Evolutionary conservation across 148 eudicot species (phyloP).

Genomic region (Diospyros lotus): DNA sequence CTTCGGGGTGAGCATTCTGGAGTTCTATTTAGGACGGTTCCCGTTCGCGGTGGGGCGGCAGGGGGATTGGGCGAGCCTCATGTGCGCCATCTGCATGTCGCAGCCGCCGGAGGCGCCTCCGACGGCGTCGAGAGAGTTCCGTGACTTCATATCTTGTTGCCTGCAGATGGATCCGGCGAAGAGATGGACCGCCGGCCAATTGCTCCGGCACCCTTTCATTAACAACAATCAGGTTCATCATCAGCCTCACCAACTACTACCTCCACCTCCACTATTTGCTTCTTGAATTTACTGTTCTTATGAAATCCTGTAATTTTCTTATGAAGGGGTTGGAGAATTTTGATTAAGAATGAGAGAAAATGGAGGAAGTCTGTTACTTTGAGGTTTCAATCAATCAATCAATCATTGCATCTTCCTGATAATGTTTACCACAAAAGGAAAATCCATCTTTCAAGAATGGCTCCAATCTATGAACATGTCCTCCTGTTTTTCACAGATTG

Average conservation of each 20-base stretch:
- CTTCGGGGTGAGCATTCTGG: constrained; percentile 30
- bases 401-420: neutral
- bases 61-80: constrained; percentile 32
- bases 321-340: neutral
- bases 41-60: constrained; percentile 21
- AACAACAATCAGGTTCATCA: constrained; percentile 35
- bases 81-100: constrained; percentile 31
- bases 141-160: constrained; percentile 66
- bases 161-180: constrained; percentile 66
- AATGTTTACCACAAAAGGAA: constrained; percentile 1
- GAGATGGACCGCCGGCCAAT: constrained; percentile 52
- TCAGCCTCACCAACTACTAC: constrained; percentile 46
- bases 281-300: constrained; percentile 12
- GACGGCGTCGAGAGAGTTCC: constrained; percentile 38
- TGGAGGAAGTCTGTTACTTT: constrained; percentile 1
- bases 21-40: constrained; percentile 26
- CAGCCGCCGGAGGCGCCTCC: constrained; percentile 24
- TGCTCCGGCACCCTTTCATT: constrained; percentile 59
- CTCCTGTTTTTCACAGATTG: neutral
- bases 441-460: neutral
- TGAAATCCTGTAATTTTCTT: constrained; percentile 11
- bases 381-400: constrained; percentile 2
- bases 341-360: neutral
- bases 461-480: neutral
- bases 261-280: constrained; percentile 45